Evolutionary conservation across 768 basidiomycete species (phyloP).

Genomic region (Suillus plorans): DNA sequence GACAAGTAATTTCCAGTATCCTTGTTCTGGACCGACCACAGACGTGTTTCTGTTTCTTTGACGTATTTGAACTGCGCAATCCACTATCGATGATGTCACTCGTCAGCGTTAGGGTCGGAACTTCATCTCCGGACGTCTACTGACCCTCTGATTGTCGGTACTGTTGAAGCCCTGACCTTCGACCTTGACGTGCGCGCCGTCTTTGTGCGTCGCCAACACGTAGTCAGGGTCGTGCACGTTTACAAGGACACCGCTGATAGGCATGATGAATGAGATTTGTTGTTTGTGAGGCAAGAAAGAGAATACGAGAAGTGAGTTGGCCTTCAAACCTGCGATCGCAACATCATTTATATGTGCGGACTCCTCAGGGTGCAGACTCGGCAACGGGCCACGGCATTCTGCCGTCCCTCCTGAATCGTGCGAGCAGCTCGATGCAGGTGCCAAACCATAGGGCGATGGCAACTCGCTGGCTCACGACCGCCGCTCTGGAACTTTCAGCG

Average conservation of each 20-base stretch:
- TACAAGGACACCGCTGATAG: neutral
- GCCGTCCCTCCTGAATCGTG: neutral
- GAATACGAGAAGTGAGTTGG: neutral
- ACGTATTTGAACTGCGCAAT: fast-evolving
- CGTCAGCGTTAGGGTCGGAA: neutral
- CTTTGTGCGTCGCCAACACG: neutral
- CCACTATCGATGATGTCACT: neutral
- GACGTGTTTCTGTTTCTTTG: fast-evolving
- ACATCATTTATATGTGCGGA: neutral
- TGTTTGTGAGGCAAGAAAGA: neutral
- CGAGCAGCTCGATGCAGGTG: neutral
- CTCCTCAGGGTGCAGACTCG: neutral
- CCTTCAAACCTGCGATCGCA: neutral
- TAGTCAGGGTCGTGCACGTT: neutral
- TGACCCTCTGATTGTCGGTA: neutral
- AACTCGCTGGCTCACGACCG: neutral
- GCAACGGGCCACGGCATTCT: neutral
- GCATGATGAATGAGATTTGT: neutral
- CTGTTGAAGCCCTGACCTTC: neutral
- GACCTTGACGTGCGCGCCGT: neutral
- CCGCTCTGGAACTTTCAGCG: neutral
- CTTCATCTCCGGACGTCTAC: neutral
- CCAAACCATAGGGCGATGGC: neutral
- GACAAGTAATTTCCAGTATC: neutral
- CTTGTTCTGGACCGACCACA: neutral